Evolutionary conservation across 495 filamentous ascomycete genomes (phyloP), one percentile per base, ranked within the genome.

Genomic region (Sordaria brevicollis): DNA sequence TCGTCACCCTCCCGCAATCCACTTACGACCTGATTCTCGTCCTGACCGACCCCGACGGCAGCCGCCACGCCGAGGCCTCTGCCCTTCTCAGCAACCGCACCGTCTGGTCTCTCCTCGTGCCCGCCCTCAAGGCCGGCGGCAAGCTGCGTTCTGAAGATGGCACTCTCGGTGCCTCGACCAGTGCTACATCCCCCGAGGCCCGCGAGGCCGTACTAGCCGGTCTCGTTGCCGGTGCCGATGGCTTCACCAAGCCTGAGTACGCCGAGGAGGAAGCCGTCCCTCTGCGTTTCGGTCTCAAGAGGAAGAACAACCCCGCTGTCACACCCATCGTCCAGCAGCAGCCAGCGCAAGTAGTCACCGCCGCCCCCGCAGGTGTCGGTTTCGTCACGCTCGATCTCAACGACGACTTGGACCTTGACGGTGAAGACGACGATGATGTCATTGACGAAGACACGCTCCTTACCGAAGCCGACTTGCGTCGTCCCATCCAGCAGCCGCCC

Each of bases 381-480:
- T 93, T 92, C 71, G 83, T 93, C 15, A 57, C 49, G 25, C 49
- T 57, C 5, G 88, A 92, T 72, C 87, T 88, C 68, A 84, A 83
- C 73, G 89, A 92, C 71, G 92, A 92, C 74, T 82, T 92, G 17
- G 87, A 85, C 43, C 79, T 83, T 54, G 81, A 84, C 39, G 81
- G 74, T 4, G 84, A 83, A 66, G 89, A 93, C 71, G 93, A 94
- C 62, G 90, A 92, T 69, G 93, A 93, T 43, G 79, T 97, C 41
- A 93, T 99, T 74, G 92, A 98, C 77, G 95, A 97, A 80, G 90
- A 97, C 75, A 87, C 87, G 9, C 84, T 99, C 7, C 81, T 99
- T 41, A 90, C 89, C 3, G 94, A 92, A 67, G 93, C 93, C 49
- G 93, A 97, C 76, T 79, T 93, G 72, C 87, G 85, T 49, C 81